Evolutionary conservation across 2,329 filamentous ascomycete genomes (phyloP).

Genomic region (Exophiala mesophila): DNA sequence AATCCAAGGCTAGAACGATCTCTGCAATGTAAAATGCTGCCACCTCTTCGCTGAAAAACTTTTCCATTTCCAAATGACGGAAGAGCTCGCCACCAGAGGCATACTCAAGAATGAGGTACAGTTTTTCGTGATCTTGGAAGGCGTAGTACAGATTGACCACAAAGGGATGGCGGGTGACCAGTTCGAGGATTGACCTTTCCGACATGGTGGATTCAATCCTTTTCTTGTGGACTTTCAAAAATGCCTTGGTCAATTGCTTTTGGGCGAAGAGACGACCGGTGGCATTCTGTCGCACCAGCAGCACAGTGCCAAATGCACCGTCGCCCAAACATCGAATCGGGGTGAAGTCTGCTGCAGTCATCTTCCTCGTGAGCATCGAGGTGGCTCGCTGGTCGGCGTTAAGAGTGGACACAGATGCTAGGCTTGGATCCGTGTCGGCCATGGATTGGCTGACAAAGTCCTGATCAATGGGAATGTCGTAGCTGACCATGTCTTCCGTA

Average conservation of each 20-base stretch:
- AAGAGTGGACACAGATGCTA: slow-evolving; percentile 51
- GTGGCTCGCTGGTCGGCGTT: slow-evolving; percentile 41
- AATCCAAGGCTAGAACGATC: slow-evolving; percentile 88
- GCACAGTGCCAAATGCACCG: slow-evolving; percentile 89
- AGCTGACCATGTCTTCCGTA: slow-evolving; percentile 71
- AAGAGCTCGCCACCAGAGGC: slow-evolving; percentile 96
- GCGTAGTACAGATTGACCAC: slow-evolving; percentile 98
- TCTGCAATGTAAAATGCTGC: slow-evolving; percentile 98
- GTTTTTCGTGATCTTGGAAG: slow-evolving; percentile 95
- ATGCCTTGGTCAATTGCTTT: slow-evolving; percentile 98
- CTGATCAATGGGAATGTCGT: slow-evolving; percentile 76
- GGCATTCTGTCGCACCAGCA: slow-evolving; percentile 81
- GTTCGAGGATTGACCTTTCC: slow-evolving; percentile 89
- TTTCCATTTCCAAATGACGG: slow-evolving; percentile 85
- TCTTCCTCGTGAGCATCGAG: slow-evolving; percentile 62
- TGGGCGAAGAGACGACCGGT: slow-evolving; percentile 92
- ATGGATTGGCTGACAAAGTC: slow-evolving; percentile 71
- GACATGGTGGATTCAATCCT: slow-evolving; percentile 97
- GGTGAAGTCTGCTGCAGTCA: slow-evolving; percentile 87
- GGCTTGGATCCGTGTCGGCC: slow-evolving; percentile 37
- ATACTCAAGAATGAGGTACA: slow-evolving; percentile 96
- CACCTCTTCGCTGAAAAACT: slow-evolving; percentile 87
- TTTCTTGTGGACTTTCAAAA: slow-evolving; percentile 89
- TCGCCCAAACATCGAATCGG: slow-evolving; percentile 89
- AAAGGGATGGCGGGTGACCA: slow-evolving; percentile 92